Evolutionary conservation across 1,284 basidiomycete genomes (phyloP).

Genomic region (Papiliotrema laurentii): DNA sequence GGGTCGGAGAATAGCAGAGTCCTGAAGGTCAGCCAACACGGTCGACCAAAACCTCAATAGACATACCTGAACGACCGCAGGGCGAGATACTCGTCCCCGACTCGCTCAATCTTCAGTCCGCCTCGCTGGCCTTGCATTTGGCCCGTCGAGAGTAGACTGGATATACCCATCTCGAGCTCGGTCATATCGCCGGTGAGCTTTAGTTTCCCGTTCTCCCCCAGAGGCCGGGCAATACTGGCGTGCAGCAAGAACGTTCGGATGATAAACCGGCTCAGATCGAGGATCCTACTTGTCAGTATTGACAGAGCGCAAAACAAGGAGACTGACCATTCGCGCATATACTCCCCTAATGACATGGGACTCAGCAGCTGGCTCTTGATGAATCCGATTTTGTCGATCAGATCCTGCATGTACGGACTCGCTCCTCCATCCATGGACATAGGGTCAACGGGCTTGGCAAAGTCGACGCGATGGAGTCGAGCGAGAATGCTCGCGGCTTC

Average conservation of each 20-base stretch:
- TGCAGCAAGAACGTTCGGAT: slow-evolving; percentile 83
- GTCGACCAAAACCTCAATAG: background rate
- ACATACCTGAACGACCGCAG: slow-evolving; percentile 73
- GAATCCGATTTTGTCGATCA: slow-evolving; percentile 76
- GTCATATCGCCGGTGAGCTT: slow-evolving; percentile 93
- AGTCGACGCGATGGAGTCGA: slow-evolving; percentile 76
- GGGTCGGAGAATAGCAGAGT: slow-evolving; percentile 83
- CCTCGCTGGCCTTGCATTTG: slow-evolving; percentile 55
- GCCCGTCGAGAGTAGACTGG: slow-evolving; percentile 61
- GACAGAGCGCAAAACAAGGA: background rate
- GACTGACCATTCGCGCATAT: slow-evolving; percentile 64
- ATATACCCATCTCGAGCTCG: slow-evolving; percentile 84
- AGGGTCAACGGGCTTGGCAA: slow-evolving; percentile 62
- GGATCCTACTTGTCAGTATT: slow-evolving; percentile 53
- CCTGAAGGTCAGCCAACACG: slow-evolving; percentile 48
- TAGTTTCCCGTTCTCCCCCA: slow-evolving; percentile 83
- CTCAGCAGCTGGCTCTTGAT: slow-evolving; percentile 69
- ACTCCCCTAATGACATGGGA: slow-evolving; percentile 65
- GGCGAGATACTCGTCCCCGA: slow-evolving; percentile 74
- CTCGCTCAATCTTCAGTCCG: slow-evolving; percentile 60
- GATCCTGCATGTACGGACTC: slow-evolving; percentile 82
- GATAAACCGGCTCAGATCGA: slow-evolving; percentile 65
- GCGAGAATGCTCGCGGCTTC: slow-evolving; percentile 73
- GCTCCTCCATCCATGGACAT: slow-evolving; percentile 54
- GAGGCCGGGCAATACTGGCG: slow-evolving; percentile 76